Percentiles rank a stretch among this genome's conserved stretches.
phyloP scores from a whole-genome alignment of 148 eudicot species.

The Fagopyrum esculentum region DNA sequence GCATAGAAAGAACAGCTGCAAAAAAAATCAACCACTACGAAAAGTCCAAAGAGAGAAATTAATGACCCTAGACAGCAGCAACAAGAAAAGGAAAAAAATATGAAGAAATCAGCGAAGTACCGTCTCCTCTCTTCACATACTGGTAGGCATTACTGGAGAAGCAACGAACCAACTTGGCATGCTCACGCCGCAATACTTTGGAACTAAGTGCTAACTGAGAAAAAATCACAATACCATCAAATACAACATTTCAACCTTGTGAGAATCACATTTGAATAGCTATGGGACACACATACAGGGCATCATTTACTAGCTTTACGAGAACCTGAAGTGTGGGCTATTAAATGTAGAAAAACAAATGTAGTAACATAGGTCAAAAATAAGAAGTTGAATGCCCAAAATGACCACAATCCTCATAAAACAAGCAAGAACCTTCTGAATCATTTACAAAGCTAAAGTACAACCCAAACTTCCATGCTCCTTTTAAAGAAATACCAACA shows the following conservation, averaged over 20 bases:
- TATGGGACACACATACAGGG: not conserved
- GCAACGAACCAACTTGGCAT: slow-evolving; percentile 34
- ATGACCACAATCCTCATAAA: not conserved
- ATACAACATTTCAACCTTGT: not conserved
- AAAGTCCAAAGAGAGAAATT: too few species aligned
- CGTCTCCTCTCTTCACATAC: slow-evolving; percentile 31
- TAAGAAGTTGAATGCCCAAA: not conserved
- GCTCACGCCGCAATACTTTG: slow-evolving; percentile 34
- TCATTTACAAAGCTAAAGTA: not conserved
- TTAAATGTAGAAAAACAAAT: not conserved
- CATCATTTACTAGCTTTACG: not conserved
- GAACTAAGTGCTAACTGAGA: slow-evolving; percentile 39
- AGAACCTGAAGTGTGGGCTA: not conserved
- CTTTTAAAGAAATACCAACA: not conserved
- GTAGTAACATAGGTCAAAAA: not conserved
- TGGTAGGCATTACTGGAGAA: slow-evolving; percentile 36
- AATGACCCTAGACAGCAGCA: not conserved
- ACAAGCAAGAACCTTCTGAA: not conserved
- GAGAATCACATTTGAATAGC: not conserved
- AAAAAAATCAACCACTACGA: not conserved
- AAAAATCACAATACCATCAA: not conserved
- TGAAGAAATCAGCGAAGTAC: slow-evolving; percentile 19
- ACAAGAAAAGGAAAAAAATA: not conserved
- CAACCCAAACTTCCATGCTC: not conserved
- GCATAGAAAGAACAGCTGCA: not conserved